Percentiles rank a stretch among this genome's conserved stretches.
Evolutionary conservation across 345 rosid species (phyloP).

Genomic region (Gossypium arboreum): DNA sequence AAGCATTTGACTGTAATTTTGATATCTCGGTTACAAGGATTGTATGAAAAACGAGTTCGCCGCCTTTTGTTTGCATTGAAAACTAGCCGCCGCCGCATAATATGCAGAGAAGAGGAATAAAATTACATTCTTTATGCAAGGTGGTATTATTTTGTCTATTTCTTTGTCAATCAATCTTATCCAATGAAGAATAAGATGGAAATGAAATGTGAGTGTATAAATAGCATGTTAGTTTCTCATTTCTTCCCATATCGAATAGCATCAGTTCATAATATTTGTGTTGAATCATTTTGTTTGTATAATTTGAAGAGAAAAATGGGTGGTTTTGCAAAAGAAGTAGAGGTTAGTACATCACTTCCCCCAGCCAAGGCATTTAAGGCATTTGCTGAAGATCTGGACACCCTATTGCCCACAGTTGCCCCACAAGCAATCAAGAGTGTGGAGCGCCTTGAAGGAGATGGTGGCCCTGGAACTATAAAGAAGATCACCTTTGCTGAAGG

Average conservation of each 20-base stretch:
- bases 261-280: not conserved
- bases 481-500: constrained; percentile 17
- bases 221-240: not conserved
- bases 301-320: not conserved
- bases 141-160: too few species aligned
- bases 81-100: too few species aligned
- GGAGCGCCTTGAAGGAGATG: constrained; percentile 26
- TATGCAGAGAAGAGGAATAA: too few species aligned
- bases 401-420: not conserved
- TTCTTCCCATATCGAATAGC: not conserved
- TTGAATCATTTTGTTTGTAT: too few species aligned
- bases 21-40: too few species aligned
- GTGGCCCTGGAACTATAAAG: constrained; percentile 23
- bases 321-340: not conserved
- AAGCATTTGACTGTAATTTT: too few species aligned
- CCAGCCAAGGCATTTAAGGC: constrained; percentile 4
- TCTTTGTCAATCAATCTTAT: not conserved
- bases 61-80: too few species aligned
- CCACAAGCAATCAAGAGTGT: not conserved
- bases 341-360: not conserved
- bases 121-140: too few species aligned
- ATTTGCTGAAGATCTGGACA: not conserved
- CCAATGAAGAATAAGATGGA: not conserved
- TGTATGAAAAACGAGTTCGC: too few species aligned
- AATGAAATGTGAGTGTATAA: not conserved